Conservation (phyloP, 2,329 filamentous ascomycete genomes). For the Gaeumannomyces tritici region DNA sequence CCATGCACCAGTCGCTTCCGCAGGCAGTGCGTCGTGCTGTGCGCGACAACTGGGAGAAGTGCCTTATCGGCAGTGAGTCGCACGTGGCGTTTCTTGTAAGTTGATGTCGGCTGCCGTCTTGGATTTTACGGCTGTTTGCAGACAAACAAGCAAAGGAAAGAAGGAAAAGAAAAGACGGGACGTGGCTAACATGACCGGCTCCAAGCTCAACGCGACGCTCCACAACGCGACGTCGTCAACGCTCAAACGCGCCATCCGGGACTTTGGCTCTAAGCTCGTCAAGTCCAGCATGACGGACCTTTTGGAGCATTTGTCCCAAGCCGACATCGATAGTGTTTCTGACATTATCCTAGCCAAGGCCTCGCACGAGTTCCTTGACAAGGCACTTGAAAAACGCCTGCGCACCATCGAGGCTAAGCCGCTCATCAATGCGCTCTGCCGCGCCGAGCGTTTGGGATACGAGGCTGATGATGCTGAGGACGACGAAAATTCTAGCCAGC, state of each 20-base stretch:
- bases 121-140: slow-evolving; percentile 1
- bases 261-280: slow-evolving; percentile 36
- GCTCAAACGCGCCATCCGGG: slow-evolving; percentile 27
- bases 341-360: slow-evolving; percentile 33
- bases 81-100: slow-evolving; percentile 43
- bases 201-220: slow-evolving; percentile 39
- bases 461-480: slow-evolving; percentile 39
- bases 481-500: slow-evolving; percentile 12
- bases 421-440: slow-evolving; percentile 46
- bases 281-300: slow-evolving; percentile 29
- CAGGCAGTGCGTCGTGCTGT: slow-evolving; percentile 37
- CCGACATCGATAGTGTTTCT: slow-evolving; percentile 35
- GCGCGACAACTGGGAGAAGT: slow-evolving; percentile 41
- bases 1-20: slow-evolving; percentile 29
- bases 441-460: slow-evolving; percentile 48
- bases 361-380: slow-evolving; percentile 41
- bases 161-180: slow-evolving; percentile 12
- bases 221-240: slow-evolving; percentile 29
- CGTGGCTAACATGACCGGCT: neutral
- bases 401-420: slow-evolving; percentile 42
- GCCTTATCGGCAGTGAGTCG: slow-evolving; percentile 39
- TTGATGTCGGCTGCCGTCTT: slow-evolving; percentile 6
- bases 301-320: slow-evolving; percentile 24
- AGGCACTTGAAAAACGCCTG: slow-evolving; percentile 39
- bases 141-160: no score